Percentiles rank a stretch among this genome's conserved stretches.
Evolutionary conservation across 2,329 filamentous ascomycete genomes (phyloP).

Genomic region (Diaporthe ampelina): DNA sequence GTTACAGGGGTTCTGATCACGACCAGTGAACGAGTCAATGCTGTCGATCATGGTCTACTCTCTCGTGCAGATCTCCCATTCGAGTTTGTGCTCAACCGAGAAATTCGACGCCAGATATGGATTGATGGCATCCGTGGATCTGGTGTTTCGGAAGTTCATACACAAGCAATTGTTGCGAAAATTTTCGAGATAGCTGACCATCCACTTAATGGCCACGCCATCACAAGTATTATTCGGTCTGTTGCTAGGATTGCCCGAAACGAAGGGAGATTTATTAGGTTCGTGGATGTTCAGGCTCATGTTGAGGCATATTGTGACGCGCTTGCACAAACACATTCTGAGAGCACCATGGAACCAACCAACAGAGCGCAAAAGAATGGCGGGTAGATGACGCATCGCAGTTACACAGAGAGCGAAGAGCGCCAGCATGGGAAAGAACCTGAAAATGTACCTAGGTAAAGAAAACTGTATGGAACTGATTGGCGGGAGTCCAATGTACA

Average conservation of each 20-base stretch:
- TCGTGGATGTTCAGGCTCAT: not conserved
- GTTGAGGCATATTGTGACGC: not conserved
- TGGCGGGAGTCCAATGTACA: no score
- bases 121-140: not conserved
- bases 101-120: not conserved
- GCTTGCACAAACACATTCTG: no score
- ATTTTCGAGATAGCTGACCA: not conserved
- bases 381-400: no score
- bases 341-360: no score
- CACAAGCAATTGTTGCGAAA: not conserved
- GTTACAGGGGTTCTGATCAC: not conserved
- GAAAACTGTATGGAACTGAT: no score
- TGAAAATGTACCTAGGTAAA: no score
- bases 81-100: not conserved
- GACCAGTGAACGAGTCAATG: not conserved
- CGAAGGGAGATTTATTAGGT: not conserved
- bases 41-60: not conserved
- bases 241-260: not conserved
- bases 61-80: not conserved
- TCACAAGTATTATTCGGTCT: not conserved
- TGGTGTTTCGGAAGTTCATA: not conserved
- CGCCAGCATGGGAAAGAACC: no score
- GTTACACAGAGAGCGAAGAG: no score
- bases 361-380: no score
- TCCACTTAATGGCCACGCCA: not conserved